Conservation (phyloP, 352 stramenopile species). For the Globisporangium spiculum region DNA sequence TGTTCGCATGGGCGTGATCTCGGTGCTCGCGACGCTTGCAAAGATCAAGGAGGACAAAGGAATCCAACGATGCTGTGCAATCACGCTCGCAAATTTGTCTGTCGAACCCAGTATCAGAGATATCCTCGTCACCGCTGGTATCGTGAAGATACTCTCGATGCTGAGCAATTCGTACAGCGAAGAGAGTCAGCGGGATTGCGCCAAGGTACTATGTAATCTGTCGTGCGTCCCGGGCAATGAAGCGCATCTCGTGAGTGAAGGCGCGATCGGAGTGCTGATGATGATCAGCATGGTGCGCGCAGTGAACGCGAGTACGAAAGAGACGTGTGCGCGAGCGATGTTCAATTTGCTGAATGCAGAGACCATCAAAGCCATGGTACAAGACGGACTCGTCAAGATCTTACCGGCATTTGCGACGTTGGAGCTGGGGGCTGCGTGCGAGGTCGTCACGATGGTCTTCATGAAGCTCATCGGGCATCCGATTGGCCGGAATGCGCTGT, state of each 20-base stretch:
- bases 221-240: slow-evolving; percentile 55
- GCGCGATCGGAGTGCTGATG: slow-evolving; percentile 62
- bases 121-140: slow-evolving; percentile 43
- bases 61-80: slow-evolving; percentile 67
- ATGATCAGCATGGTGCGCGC: slow-evolving; percentile 82
- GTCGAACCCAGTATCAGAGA: slow-evolving; percentile 45
- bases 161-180: slow-evolving; percentile 84
- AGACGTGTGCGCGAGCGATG: slow-evolving; percentile 63
- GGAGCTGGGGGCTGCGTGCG: slow-evolving; percentile 18
- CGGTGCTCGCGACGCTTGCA: slow-evolving; percentile 52
- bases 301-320: slow-evolving; percentile 55
- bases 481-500: slow-evolving; percentile 43
- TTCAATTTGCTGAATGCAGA: slow-evolving; percentile 60
- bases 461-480: slow-evolving; percentile 51
- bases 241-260: slow-evolving; percentile 45
- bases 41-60: slow-evolving; percentile 43
- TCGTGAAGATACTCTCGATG: slow-evolving; percentile 46
- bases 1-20: slow-evolving; percentile 47
- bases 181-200: slow-evolving; percentile 73
- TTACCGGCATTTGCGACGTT: slow-evolving; percentile 43
- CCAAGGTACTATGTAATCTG: slow-evolving; percentile 70
- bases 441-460: slow-evolving; percentile 54
- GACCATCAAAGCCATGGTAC: slow-evolving; percentile 61
- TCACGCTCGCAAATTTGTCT: slow-evolving; percentile 67
- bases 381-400: slow-evolving; percentile 68